Conservation (phyloP, 768 basidiomycete species). For the Mycena alexandri region DNA sequence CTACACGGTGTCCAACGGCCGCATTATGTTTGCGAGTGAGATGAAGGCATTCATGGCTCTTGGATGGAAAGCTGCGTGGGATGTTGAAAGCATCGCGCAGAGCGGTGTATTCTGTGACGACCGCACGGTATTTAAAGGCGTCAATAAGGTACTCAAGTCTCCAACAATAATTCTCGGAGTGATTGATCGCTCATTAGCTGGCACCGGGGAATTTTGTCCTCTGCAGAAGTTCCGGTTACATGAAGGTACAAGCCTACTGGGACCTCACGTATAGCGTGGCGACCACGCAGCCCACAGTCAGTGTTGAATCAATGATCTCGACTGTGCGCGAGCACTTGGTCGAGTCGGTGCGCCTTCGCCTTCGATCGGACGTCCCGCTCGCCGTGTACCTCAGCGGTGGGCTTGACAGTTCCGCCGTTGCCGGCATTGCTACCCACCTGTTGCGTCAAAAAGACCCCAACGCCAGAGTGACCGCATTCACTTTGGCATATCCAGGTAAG, state of each 20-base stretch:
- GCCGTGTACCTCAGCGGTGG: slow-evolving; percentile 35
- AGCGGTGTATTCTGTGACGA: not conserved
- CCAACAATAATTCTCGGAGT: not conserved
- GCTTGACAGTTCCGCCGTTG: slow-evolving; percentile 32
- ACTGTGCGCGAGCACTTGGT: slow-evolving; percentile 23
- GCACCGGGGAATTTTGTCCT: not conserved
- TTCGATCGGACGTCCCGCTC: slow-evolving; percentile 34
- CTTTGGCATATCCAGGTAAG: slow-evolving; percentile 23
- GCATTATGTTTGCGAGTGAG: slow-evolving; percentile 4
- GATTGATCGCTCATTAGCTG: not conserved
- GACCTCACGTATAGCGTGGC: not conserved
- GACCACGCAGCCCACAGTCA: not conserved
- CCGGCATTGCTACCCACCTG: slow-evolving; percentile 28
- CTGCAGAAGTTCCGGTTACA: not conserved
- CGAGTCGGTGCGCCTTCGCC: slow-evolving; percentile 25
- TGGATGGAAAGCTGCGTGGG: not conserved
- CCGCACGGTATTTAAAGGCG: slow-evolving; percentile 6
- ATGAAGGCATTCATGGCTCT: slow-evolving; percentile 1
- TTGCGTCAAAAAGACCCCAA: slow-evolving; percentile 22
- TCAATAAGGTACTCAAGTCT: not conserved
- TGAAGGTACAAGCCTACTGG: not conserved
- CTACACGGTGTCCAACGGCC: slow-evolving; percentile 5
- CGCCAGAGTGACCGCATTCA: slow-evolving; percentile 27
- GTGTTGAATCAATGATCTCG: not conserved
- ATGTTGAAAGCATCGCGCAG: slow-evolving; percentile 1